These are phyloP conservation scores for Leccinum griseonigrum DNA, from an alignment of 1,284 basidiomycete species.

Conservation along the genomic window DNA sequence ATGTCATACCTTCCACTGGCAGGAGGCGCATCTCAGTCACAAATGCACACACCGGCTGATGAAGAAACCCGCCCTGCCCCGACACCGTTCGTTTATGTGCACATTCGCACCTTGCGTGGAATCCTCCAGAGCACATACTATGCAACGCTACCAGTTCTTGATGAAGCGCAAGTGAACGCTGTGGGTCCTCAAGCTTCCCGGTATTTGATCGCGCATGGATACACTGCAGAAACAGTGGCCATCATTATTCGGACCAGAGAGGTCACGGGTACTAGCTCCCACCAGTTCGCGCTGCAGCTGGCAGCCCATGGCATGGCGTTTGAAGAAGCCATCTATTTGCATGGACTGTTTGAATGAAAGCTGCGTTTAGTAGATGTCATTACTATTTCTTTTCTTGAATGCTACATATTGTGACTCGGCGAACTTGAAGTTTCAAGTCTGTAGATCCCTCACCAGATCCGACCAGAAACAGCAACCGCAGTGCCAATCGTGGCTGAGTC, in stretches of 20 bases:
- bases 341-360: not conserved
- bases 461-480: too few species aligned
- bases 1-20: too few species aligned
- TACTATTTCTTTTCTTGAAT: too few species aligned
- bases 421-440: too few species aligned
- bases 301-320: not conserved
- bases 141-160: not conserved
- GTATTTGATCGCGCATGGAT: not conserved
- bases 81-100: not conserved
- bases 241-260: not conserved
- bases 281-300: not conserved
- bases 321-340: not conserved
- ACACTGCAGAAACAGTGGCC: not conserved
- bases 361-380: too few species aligned
- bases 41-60: too few species aligned
- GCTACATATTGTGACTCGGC: too few species aligned
- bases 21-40: too few species aligned
- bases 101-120: not conserved
- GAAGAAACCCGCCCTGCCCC: not conserved
- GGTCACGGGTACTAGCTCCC: not conserved
- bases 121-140: not conserved
- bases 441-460: too few species aligned
- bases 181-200: not conserved
- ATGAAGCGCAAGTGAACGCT: not conserved
- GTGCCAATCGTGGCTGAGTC: too few species aligned